Percentiles rank a stretch among this genome's conserved stretches.
Evolutionary conservation across 2,329 filamentous ascomycete species (phyloP).

Genomic region (Diaporthe nobilis): DNA sequence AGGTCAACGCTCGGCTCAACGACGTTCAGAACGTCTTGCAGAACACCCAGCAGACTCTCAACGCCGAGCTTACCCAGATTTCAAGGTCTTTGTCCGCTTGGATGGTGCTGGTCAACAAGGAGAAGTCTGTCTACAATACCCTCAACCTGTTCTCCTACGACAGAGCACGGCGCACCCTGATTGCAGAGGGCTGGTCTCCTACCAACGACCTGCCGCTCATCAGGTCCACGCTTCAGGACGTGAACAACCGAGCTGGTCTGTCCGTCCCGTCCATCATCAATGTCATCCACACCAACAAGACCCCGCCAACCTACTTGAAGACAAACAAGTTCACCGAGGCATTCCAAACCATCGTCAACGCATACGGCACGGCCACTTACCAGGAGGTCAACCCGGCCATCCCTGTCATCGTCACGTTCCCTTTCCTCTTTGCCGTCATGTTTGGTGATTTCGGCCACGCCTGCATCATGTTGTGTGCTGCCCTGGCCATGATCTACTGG

Average conservation of each 20-base stretch:
- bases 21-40: slow-evolving; percentile 93
- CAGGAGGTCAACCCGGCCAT: slow-evolving; percentile 96
- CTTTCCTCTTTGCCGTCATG: slow-evolving; percentile 99
- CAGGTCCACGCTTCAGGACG: slow-evolving; percentile 93
- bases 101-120: slow-evolving; percentile 98
- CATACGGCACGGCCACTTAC: slow-evolving; percentile 97
- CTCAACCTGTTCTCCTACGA: slow-evolving; percentile 98
- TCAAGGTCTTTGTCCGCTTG: slow-evolving; percentile 92
- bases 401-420: slow-evolving; percentile 96
- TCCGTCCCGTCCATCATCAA: slow-evolving; percentile 99
- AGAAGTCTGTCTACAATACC: slow-evolving; percentile 97
- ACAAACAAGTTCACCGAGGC: slow-evolving; percentile 98
- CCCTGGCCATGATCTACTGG: slow-evolving; percentile 95
- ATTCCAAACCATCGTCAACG: slow-evolving; percentile 99
- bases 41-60: slow-evolving; percentile 95
- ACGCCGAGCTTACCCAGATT: slow-evolving; percentile 94
- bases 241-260: slow-evolving; percentile 94
- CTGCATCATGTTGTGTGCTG: slow-evolving; percentile 86
- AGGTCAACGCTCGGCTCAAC: slow-evolving; percentile 93
- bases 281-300: slow-evolving; percentile 97
- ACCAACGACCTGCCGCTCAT: slow-evolving; percentile 91
- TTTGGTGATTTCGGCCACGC: slow-evolving; percentile 98
- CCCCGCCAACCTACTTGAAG: slow-evolving; percentile 95
- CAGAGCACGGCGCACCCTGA: slow-evolving; percentile 92
- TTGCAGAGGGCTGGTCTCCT: slow-evolving; percentile 97